A percentile compares a stretch with the other conserved stretches of the same genome.
Conservation (phyloP, 2,329 filamentous ascomycete genomes). For the Aureobasidium uvarum region DNA sequence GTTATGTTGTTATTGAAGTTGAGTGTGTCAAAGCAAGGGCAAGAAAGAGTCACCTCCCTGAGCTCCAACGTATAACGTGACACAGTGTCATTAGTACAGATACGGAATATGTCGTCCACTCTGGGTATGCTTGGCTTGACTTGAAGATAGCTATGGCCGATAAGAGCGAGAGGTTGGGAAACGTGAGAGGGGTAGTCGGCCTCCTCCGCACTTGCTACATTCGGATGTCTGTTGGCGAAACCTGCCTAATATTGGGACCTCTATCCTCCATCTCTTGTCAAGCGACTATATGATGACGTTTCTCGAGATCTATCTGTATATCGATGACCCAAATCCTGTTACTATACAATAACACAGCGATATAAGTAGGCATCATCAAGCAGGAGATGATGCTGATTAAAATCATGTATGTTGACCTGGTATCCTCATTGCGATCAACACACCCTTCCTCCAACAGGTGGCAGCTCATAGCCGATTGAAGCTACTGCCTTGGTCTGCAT, state of each 20-base stretch:
- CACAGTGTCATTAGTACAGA: conserved; percentile 4
- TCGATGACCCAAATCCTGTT: too few species aligned
- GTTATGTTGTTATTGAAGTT: not conserved
- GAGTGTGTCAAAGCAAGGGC: not conserved
- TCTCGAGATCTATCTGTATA: too few species aligned
- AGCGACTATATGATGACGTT: too few species aligned
- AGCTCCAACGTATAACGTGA: not conserved
- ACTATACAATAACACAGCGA: too few species aligned
- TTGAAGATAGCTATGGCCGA: conserved; percentile 3
- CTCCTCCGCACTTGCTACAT: conserved; percentile 14
- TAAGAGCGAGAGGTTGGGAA: conserved; percentile 12
- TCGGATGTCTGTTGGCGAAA: not conserved
- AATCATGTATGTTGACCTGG: too few species aligned
- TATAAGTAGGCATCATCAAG: too few species aligned
- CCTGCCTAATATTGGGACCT: not conserved
- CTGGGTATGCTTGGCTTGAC: not conserved
- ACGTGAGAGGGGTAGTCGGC: conserved; percentile 20
- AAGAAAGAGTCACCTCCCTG: not conserved
- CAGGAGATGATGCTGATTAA: too few species aligned
- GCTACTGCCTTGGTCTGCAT: too few species aligned
- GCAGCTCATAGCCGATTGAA: too few species aligned
- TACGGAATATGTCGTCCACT: not conserved
- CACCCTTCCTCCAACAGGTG: too few species aligned
- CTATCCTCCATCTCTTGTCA: not conserved
- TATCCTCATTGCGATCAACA: too few species aligned